phyloP scores from a whole-genome alignment of 208 protist genomes.

The Crithidia bombi region DNA sequence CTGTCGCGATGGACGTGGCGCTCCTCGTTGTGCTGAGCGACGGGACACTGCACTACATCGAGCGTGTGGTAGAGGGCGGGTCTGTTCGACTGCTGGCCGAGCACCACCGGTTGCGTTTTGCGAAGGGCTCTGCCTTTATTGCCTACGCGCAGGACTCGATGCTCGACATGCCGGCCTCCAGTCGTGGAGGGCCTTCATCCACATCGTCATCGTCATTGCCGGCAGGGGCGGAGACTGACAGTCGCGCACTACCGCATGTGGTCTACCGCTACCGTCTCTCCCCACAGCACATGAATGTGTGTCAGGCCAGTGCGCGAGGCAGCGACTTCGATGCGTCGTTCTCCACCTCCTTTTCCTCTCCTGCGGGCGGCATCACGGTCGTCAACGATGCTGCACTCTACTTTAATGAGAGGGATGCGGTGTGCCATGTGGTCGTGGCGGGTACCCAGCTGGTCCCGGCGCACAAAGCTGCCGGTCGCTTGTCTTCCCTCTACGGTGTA shows the following conservation, averaged over 20 bases:
- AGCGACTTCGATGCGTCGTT: no score
- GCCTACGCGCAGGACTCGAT: slow-evolving; percentile 2
- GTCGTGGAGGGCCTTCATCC: no score
- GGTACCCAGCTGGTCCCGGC: slow-evolving; percentile 26
- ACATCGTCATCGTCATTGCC: background rate
- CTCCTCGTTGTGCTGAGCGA: slow-evolving; percentile 61
- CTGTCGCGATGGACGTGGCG: slow-evolving; percentile 69
- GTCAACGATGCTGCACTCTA: slow-evolving; percentile 31
- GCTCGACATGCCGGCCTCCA: background rate
- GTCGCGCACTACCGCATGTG: slow-evolving; percentile 53
- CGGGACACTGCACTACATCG: slow-evolving; percentile 64
- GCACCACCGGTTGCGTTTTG: slow-evolving; percentile 40
- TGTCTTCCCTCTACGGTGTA: background rate
- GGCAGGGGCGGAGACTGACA: background rate
- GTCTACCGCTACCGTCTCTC: slow-evolving; percentile 71
- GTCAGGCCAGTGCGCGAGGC: slow-evolving; percentile 1
- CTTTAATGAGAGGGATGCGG: slow-evolving; percentile 24
- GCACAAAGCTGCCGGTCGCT: background rate
- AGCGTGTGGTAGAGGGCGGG: slow-evolving; percentile 57
- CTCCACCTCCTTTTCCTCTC: no score
- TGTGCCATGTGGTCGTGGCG: slow-evolving; percentile 24
- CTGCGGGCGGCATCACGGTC: slow-evolving; percentile 5
- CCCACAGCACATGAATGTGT: slow-evolving; percentile 27
- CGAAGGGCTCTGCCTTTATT: slow-evolving; percentile 1
- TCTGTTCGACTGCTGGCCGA: slow-evolving; percentile 53